Percentiles rank a stretch among this genome's conserved stretches.
Conservation (phyloP, 805 yeast genomes). For the Grigorovia transvaalensis region DNA sequence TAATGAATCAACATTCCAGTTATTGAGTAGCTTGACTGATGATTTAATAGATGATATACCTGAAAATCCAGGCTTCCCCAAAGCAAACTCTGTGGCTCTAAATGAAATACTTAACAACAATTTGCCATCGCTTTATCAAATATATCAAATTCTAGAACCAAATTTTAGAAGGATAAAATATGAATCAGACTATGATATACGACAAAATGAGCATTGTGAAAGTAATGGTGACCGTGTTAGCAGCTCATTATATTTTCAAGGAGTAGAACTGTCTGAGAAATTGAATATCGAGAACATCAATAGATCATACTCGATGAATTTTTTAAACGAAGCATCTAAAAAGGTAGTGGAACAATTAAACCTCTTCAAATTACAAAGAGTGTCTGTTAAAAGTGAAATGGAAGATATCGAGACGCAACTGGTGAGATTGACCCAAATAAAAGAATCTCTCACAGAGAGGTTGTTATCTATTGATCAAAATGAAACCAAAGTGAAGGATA, state of each 20-base stretch:
- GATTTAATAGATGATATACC: slow-evolving; percentile 42
- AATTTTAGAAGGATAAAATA: slow-evolving; percentile 28
- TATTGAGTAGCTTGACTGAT: slow-evolving; percentile 46
- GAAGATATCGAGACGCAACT: slow-evolving; percentile 49
- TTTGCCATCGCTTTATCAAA: slow-evolving; percentile 54
- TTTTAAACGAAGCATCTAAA: slow-evolving; percentile 30
- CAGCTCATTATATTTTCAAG: not conserved
- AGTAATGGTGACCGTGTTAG: not conserved
- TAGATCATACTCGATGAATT: slow-evolving; percentile 30
- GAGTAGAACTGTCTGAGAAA: not conserved
- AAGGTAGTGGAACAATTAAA: slow-evolving; percentile 39
- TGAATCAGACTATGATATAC: not conserved
- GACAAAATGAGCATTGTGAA: not conserved
- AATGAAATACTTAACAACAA: slow-evolving; percentile 16
- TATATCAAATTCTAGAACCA: slow-evolving; percentile 49
- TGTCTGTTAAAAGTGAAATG: slow-evolving; percentile 54
- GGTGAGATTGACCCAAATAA: slow-evolving; percentile 34
- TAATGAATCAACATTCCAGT: slow-evolving; percentile 37
- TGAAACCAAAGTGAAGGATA: slow-evolving; percentile 39
- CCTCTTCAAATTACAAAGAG: slow-evolving; percentile 49
- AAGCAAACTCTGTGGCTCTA: not conserved
- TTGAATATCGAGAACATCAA: slow-evolving; percentile 5
- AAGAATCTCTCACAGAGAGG: slow-evolving; percentile 41
- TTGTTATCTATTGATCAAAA: slow-evolving; percentile 45
- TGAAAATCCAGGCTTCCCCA: slow-evolving; percentile 1